Percentiles rank a stretch among this genome's conserved stretches.
These are phyloP conservation scores for Trichoderma brevicompactum DNA, from an alignment of 2,329 filamentous ascomycete genomes.

Conservation along the genomic window DNA sequence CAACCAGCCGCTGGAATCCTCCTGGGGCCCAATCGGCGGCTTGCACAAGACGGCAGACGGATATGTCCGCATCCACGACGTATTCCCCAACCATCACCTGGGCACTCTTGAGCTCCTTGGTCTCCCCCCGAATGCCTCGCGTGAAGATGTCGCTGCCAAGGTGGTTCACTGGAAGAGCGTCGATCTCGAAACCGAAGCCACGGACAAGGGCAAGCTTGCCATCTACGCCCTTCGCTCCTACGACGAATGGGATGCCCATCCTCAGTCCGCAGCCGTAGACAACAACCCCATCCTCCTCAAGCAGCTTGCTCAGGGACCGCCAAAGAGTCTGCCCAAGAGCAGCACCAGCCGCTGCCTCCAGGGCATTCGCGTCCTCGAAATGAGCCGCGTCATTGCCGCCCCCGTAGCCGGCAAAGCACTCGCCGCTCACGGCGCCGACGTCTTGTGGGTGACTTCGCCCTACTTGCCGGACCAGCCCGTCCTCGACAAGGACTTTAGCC, in stretches of 20 bases:
- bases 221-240: conserved; percentile 56
- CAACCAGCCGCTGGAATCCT: conserved; percentile 39
- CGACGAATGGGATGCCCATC: conserved; percentile 54
- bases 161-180: conserved; percentile 48
- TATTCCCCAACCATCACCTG: conserved; percentile 54
- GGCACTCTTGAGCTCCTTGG: conserved; percentile 51
- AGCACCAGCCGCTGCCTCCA: conserved; percentile 43
- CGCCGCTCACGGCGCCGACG: conserved; percentile 71
- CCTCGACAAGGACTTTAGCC: conserved; percentile 69
- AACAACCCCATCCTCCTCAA: conserved; percentile 52
- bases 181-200: conserved; percentile 54
- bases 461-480: conserved; percentile 66
- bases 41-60: conserved; percentile 56
- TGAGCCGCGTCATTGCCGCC: conserved; percentile 73
- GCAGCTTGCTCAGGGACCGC: conserved; percentile 37
- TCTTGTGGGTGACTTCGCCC: conserved; percentile 70
- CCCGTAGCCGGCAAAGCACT: conserved; percentile 69
- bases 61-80: conserved; percentile 59
- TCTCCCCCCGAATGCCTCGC: conserved; percentile 39
- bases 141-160: conserved; percentile 45
- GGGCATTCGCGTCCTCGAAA: conserved; percentile 71
- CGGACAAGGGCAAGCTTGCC: conserved; percentile 46
- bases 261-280: conserved; percentile 50
- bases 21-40: conserved; percentile 54
- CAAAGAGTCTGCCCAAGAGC: not conserved